Conservation (phyloP, 768 basidiomycete genomes). For the Pleurotus ostreatus region DNA sequence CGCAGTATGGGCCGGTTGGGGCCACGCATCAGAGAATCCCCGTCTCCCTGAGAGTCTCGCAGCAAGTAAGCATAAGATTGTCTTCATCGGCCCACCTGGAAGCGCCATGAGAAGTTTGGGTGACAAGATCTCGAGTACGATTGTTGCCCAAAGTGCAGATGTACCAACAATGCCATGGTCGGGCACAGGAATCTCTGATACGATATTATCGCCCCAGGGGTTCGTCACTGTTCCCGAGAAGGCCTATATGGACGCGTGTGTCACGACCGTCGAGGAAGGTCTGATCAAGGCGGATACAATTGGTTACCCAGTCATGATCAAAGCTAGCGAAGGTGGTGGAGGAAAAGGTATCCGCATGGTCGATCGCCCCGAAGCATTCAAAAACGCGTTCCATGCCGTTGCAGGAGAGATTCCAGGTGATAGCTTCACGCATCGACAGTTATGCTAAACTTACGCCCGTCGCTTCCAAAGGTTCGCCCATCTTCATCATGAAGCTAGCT, state of each 20-base stretch:
- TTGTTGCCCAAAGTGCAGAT: constrained; percentile 93
- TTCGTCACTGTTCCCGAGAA: constrained; percentile 94
- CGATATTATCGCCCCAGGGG: constrained; percentile 76
- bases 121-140: constrained; percentile 99
- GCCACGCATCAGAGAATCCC: constrained; percentile 98
- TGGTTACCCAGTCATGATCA: constrained; percentile 99
- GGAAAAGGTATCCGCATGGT: constrained; percentile 99
- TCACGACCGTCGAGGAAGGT: constrained; percentile 85
- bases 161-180: constrained; percentile 99
- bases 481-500: constrained; percentile 99
- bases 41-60: constrained; percentile 91
- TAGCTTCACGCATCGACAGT: constrained; percentile 15
- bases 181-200: constrained; percentile 89
- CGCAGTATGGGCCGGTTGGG: constrained; percentile 99
- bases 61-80: constrained; percentile 90
- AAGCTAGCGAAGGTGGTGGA: constrained; percentile 98
- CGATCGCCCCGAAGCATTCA: constrained; percentile 80
- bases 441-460: constrained; percentile 10
- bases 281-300: constrained; percentile 79
- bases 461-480: constrained; percentile 72
- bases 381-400: constrained; percentile 92
- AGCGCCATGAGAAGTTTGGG: constrained; percentile 98
- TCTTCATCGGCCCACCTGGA: constrained; percentile 98
- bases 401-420: constrained; percentile 94
- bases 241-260: constrained; percentile 85